Conservation (phyloP, 2,329 filamentous ascomycete genomes). For the Xylogone sp. region DNA sequence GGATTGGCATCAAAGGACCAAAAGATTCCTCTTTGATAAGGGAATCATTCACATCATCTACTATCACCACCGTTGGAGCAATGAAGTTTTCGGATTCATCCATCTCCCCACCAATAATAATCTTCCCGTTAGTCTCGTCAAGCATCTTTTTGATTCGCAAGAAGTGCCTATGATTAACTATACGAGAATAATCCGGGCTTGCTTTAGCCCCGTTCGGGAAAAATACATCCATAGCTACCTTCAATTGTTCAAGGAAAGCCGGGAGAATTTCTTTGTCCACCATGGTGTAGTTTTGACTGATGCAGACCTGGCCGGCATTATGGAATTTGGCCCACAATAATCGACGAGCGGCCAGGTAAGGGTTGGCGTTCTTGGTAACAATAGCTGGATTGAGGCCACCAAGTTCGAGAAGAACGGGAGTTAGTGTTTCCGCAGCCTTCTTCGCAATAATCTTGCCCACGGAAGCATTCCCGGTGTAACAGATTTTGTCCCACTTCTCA, state of each 20-base stretch:
- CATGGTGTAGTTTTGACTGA: conserved; percentile 89
- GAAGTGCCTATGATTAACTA: conserved; percentile 79
- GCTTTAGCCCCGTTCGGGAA: conserved; percentile 77
- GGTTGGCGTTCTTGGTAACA: conserved; percentile 77
- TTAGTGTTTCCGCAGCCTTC: conserved; percentile 85
- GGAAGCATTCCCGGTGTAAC: conserved; percentile 79
- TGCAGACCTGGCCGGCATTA: conserved; percentile 87
- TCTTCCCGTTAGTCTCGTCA: conserved; percentile 77
- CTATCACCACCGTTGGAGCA: conserved; percentile 86
- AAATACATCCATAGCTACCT: conserved; percentile 68
- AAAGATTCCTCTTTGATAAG: conserved; percentile 85
- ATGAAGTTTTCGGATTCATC: conserved; percentile 81
- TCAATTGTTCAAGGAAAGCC: conserved; percentile 70
- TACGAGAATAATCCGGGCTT: conserved; percentile 75
- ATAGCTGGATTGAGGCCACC: conserved; percentile 92
- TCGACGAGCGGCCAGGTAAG: conserved; percentile 75
- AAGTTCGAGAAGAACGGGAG: conserved; percentile 84
- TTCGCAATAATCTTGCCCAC: conserved; percentile 86
- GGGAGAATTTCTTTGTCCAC: conserved; percentile 72
- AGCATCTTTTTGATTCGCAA: conserved; percentile 84
- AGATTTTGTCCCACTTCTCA: conserved; percentile 96
- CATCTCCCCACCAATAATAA: conserved; percentile 80
- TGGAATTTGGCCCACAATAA: conserved; percentile 85
- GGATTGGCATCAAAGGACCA: conserved; percentile 83
- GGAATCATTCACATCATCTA: conserved; percentile 70